Evolutionary conservation across 441 rosid genomes (phyloP).

Genomic region (Eutrema salsugineum): DNA sequence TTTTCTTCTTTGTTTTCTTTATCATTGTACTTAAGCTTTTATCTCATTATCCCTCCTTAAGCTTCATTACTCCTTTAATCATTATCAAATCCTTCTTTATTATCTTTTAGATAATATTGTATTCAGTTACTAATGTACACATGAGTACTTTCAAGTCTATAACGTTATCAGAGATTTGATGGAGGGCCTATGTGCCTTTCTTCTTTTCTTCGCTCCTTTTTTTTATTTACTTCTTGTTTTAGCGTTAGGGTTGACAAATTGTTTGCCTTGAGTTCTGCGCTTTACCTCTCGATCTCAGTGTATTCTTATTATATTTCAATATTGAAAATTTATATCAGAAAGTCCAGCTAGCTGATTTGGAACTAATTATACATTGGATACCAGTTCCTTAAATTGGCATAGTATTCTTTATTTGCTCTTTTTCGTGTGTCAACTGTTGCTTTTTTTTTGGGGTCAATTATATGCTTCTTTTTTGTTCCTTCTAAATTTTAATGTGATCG

Average conservation of each 20-base stretch:
- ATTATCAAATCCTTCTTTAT: slow-evolving; percentile 12
- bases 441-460: background rate
- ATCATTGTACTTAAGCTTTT: slow-evolving; percentile 25
- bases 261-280: slow-evolving; percentile 8
- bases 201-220: background rate
- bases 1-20: slow-evolving; percentile 28
- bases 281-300: background rate
- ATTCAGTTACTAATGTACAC: background rate
- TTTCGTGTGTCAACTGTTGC: no score
- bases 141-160: background rate
- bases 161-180: background rate
- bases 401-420: background rate
- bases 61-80: slow-evolving; percentile 15
- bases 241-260: slow-evolving; percentile 19
- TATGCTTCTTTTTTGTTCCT: background rate
- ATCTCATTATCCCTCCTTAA: slow-evolving; percentile 8
- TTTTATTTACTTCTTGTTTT: background rate
- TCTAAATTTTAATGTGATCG: background rate
- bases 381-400: slow-evolving; percentile 2
- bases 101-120: background rate
- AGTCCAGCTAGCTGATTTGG: slow-evolving; percentile 9
- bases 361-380: slow-evolving; percentile 24
- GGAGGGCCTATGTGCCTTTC: background rate
- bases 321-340: background rate
- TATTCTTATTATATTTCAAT: background rate